Percentiles rank a stretch among this genome's conserved stretches.
These are phyloP conservation scores for Calocybe indica DNA, from an alignment of 768 basidiomycete species.

Conservation along the genomic window DNA sequence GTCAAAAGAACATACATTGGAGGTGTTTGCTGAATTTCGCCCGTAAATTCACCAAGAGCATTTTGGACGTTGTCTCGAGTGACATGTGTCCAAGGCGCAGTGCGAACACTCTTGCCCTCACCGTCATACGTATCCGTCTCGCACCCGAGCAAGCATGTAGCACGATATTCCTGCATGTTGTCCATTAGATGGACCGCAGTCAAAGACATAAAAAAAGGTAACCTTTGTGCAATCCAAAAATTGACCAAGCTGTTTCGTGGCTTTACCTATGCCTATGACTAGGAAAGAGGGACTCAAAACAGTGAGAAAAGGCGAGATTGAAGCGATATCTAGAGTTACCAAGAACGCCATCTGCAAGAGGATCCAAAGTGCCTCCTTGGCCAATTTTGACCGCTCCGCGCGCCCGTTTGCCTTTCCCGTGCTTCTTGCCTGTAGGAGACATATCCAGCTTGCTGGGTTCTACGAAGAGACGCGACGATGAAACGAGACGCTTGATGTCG, in stretches of 20 bases:
- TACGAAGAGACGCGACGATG: slow-evolving; percentile 75
- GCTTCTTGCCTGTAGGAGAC: slow-evolving; percentile 34
- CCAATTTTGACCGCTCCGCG: slow-evolving; percentile 72
- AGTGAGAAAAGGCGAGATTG: neutral
- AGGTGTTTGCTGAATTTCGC: slow-evolving; percentile 85
- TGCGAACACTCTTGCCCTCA: slow-evolving; percentile 75
- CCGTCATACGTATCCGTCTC: slow-evolving; percentile 95
- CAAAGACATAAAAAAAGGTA: neutral
- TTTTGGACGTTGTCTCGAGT: slow-evolving; percentile 71
- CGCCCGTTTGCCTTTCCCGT: slow-evolving; percentile 39
- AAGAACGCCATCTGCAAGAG: slow-evolving; percentile 91
- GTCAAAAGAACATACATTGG: slow-evolving; percentile 61
- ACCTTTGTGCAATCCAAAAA: slow-evolving; percentile 93
- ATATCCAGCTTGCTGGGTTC: slow-evolving; percentile 50
- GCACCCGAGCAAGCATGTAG: slow-evolving; percentile 87
- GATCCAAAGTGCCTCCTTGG: slow-evolving; percentile 94
- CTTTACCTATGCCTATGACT: slow-evolving; percentile 90
- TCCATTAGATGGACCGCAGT: neutral
- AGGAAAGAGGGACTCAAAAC: slow-evolving; percentile 1
- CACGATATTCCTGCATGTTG: slow-evolving; percentile 71
- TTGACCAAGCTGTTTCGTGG: slow-evolving; percentile 77
- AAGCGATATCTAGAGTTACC: slow-evolving; percentile 39
- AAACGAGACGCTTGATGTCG: slow-evolving; percentile 74
- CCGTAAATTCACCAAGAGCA: slow-evolving; percentile 68
- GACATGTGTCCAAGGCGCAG: slow-evolving; percentile 78